Evolutionary conservation across 495 filamentous ascomycete species (phyloP).

Genomic region (Chaetomium cochliodes): DNA sequence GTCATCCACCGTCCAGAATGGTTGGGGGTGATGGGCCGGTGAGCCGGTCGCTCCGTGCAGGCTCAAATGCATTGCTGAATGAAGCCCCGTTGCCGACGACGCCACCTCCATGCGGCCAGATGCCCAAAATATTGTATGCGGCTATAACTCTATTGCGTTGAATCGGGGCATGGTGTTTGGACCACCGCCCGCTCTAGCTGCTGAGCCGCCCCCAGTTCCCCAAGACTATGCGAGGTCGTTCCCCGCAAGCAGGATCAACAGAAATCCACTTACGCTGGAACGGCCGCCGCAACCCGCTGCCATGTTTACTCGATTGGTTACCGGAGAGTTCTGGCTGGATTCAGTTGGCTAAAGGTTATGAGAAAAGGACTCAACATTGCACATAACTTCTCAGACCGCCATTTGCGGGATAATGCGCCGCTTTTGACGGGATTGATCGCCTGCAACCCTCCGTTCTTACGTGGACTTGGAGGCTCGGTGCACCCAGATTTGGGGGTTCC

Average conservation of each 20-base stretch:
- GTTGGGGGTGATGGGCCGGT: background rate
- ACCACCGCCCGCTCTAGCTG: background rate
- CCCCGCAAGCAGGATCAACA: constrained; percentile 6
- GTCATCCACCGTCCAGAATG: background rate
- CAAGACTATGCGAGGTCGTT: constrained; percentile 11
- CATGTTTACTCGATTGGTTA: background rate
- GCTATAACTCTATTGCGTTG: background rate
- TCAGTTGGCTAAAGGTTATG: constrained; percentile 5
- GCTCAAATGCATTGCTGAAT: background rate
- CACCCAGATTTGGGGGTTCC: constrained; percentile 3
- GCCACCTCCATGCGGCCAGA: background rate
- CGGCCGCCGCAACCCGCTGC: constrained; percentile 4
- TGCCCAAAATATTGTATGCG: background rate
- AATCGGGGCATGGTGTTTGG: background rate
- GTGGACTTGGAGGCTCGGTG: background rate
- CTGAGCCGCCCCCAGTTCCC: background rate
- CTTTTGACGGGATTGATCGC: constrained; percentile 1
- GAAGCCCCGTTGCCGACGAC: background rate
- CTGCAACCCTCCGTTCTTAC: background rate
- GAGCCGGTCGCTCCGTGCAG: constrained; percentile 1
- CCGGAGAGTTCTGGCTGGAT: background rate
- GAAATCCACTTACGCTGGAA: background rate
- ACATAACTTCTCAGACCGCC: constrained; percentile 26
- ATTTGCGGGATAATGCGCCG: constrained; percentile 31
- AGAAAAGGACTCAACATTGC: constrained; percentile 18